phyloP scores from a whole-genome alignment of 768 basidiomycete species.

The Tulasnella sp. region DNA sequence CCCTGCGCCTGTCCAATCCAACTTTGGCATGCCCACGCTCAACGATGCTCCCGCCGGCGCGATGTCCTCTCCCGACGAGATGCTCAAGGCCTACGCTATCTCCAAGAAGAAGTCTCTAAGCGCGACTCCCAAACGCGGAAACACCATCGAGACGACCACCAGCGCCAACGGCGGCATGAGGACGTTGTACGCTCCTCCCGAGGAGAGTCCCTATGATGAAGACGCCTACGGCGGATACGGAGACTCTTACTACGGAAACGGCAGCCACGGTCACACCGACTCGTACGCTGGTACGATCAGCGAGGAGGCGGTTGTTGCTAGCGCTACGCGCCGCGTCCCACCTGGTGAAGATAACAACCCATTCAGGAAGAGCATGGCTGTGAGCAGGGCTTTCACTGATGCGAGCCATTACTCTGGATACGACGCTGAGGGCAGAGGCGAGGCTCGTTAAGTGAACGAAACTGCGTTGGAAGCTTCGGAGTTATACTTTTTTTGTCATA shows the following conservation, averaged over 20 bases:
- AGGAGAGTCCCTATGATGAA: conserved; percentile 7
- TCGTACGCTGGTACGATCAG: not conserved
- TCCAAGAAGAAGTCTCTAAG: not conserved
- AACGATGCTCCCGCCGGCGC: not conserved
- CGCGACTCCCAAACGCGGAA: not conserved
- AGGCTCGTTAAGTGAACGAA: not conserved
- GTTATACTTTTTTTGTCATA: too few relatives aligned
- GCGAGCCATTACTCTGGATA: conserved; percentile 1
- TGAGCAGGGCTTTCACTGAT: conserved; percentile 12
- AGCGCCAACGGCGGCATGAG: conserved; percentile 23
- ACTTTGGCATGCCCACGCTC: conserved; percentile 16
- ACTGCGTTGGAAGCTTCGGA: too few relatives aligned
- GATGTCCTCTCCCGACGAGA: conserved; percentile 20
- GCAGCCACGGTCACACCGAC: conserved; percentile 9
- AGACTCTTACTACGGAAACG: not conserved
- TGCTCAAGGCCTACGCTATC: conserved; percentile 22
- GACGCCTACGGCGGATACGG: not conserved
- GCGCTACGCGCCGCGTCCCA: not conserved
- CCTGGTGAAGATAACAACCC: conserved; percentile 20
- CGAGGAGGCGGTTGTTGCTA: conserved; percentile 6
- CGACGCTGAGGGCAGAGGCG: not conserved
- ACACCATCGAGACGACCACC: not conserved
- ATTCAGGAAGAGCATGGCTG: conserved; percentile 23
- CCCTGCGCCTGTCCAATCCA: not conserved
- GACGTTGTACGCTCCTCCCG: conserved; percentile 16